Evolutionary conservation across 73 alveolate genomes (phyloP).

Genomic region (Loxodes magnus): DNA sequence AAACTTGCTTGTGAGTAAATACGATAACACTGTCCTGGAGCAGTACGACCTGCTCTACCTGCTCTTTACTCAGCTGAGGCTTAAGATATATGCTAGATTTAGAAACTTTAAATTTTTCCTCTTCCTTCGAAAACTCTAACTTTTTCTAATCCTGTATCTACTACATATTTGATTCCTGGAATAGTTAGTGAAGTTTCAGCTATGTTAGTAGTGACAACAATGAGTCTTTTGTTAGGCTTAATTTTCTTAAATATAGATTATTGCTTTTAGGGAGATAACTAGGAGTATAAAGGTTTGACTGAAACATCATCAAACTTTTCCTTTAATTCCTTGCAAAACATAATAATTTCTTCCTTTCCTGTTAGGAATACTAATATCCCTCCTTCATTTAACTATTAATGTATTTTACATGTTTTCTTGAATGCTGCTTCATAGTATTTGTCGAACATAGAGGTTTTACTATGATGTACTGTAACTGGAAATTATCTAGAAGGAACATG

Average conservation of each 20-base stretch:
- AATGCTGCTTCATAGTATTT: constrained; percentile 88
- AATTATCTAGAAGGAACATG: constrained; percentile 84
- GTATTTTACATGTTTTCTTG: constrained; percentile 83
- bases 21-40: constrained; percentile 96
- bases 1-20: constrained; percentile 86
- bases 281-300: constrained; percentile 64
- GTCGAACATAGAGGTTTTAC: constrained; percentile 65
- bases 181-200: constrained; percentile 98
- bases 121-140: constrained; percentile 71
- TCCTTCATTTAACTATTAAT: constrained; percentile 83
- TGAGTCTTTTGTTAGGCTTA: constrained; percentile 63
- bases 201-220: constrained; percentile 89
- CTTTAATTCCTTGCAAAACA: constrained; percentile 2
- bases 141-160: constrained; percentile 93
- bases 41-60: constrained; percentile 99
- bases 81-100: constrained; percentile 77
- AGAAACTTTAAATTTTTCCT: constrained; percentile 60
- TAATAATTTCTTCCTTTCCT: constrained; percentile 78
- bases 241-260: constrained; percentile 67
- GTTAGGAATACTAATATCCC: constrained; percentile 89
- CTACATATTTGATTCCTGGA: constrained; percentile 88
- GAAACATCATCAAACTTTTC: constrained; percentile 18
- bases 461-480: constrained; percentile 78
- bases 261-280: constrained; percentile 71
- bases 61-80: constrained; percentile 94